Evolutionary conservation across 352 stramenopile species (phyloP), one percentile per base, ranked within the genome.

Genomic region (Globisporangium yorkense): DNA sequence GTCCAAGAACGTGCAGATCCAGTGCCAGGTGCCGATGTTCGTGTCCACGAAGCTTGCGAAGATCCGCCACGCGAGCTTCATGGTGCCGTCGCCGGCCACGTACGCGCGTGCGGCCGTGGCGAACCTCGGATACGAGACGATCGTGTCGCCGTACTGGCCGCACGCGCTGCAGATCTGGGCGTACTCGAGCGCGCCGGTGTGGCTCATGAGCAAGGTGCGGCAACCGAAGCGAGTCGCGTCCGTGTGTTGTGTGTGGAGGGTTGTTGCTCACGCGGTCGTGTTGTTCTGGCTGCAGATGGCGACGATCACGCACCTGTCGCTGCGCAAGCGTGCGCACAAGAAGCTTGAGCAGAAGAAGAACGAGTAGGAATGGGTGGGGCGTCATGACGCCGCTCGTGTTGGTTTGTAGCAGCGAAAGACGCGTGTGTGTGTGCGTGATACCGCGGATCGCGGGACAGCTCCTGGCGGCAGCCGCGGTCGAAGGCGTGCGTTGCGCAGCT

Each of bases 21-120:
- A 99, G 74, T 99, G 96, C 78, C 97, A 99, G 70, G 92, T 97
- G 65, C 97, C 97, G 35, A 98, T 99, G 78, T 99, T 99, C 64
- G 97, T 99, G 58, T 96, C 96, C 39, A 99, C 97, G 27, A 99
- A 99, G 80, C 77, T 99, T 50, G 96, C 96, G 56, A 99, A 99
- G 78, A 98, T 99, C 80, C 89, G 96, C 54, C 94, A 98, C 62
- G 71, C 93, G 58, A 94, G 72, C 58, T 84, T 99, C 61, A 93
- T 92, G 66, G 94, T 98, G 55, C 96, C 96, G 31, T 92, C 79
- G 52, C 87, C 96, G 8, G 63, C 84, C 10, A 86, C 86, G 40
- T 99, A 98, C 80, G 96, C 92, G 51, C 83, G 83, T 54, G 78
- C 95, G 24, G 96, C 86, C 9, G 87, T 99, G 49, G 86, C 77